Evolutionary conservation across 176 grass and related monocot species (phyloP).

Genomic region (Elaeis guineensis): DNA sequence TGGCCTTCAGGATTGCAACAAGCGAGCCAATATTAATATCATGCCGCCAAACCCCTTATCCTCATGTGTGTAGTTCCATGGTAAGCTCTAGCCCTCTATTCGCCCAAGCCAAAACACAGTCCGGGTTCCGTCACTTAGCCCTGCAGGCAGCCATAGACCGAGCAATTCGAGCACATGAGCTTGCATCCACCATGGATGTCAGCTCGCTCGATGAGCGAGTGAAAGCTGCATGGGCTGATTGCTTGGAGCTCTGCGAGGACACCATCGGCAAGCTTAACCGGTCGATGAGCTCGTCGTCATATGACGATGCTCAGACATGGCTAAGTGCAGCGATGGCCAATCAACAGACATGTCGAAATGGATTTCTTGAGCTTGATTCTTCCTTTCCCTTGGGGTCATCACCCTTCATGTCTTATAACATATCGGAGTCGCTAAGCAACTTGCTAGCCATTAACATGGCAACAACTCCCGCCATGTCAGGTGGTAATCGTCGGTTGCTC

Average conservation of each 20-base stretch:
- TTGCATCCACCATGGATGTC: background rate
- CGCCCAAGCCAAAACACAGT: background rate
- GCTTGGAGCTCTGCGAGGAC: conserved; percentile 10
- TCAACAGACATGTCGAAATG: conserved; percentile 4
- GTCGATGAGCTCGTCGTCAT: background rate
- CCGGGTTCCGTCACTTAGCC: background rate
- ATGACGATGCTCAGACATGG: conserved; percentile 13
- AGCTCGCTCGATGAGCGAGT: background rate
- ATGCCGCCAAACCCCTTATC: conserved; percentile 10
- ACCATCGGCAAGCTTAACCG: conserved; percentile 2
- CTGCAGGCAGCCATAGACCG: conserved; percentile 3
- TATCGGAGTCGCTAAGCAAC: conserved; percentile 16
- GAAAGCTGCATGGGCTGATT: background rate
- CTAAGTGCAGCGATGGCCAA: conserved; percentile 19
- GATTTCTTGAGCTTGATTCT: conserved; percentile 3
- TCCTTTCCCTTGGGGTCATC: background rate
- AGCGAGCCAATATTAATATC: conserved; percentile 6
- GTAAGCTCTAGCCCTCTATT: background rate
- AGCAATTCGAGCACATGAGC: background rate
- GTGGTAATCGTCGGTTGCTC: conserved; percentile 1
- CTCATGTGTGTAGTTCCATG: conserved; percentile 10
- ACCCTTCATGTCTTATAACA: background rate
- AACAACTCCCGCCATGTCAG: background rate
- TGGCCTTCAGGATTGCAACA: background rate
- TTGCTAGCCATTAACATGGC: conserved; percentile 11